These are phyloP conservation scores for Dryas integrifolia DNA, from an alignment of 331 rosid genomes.

Conservation along the genomic window DNA sequence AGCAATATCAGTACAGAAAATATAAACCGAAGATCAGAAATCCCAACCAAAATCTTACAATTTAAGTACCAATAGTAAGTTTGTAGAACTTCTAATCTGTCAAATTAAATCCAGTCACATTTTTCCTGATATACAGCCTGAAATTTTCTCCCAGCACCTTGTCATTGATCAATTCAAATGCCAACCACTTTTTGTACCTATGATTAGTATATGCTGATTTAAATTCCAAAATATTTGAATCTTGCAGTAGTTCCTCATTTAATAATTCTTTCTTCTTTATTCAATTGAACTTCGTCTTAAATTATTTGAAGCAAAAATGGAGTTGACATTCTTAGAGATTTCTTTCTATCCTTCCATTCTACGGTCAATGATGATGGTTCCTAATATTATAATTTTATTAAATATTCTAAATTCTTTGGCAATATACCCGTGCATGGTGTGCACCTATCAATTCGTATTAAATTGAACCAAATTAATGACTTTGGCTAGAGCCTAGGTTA, in stretches of 20 bases:
- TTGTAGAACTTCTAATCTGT: too few relatives aligned
- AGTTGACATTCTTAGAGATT: background rate
- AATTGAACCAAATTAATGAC: too few relatives aligned
- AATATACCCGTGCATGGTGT: too few relatives aligned
- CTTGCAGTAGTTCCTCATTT: background rate
- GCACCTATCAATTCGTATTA: too few relatives aligned
- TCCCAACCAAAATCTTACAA: too few relatives aligned
- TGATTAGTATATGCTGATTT: background rate
- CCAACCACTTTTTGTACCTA: background rate
- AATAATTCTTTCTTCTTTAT: background rate
- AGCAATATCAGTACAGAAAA: too few relatives aligned
- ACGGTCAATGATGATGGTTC: too few relatives aligned
- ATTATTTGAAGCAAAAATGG: background rate
- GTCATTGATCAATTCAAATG: background rate
- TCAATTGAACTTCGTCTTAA: background rate
- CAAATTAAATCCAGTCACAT: too few relatives aligned
- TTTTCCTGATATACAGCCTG: background rate
- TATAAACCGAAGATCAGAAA: too few relatives aligned
- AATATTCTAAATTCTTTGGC: background rate
- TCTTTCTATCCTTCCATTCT: background rate
- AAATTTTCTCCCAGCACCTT: background rate
- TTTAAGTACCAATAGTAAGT: too few relatives aligned
- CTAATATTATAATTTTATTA: background rate
- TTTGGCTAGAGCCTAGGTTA: too few relatives aligned
- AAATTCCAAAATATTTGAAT: background rate